Base-by-base conservation (phyloP, 2,329 filamentous ascomycete genomes). In the Diplodia scrobiculata region DNA sequence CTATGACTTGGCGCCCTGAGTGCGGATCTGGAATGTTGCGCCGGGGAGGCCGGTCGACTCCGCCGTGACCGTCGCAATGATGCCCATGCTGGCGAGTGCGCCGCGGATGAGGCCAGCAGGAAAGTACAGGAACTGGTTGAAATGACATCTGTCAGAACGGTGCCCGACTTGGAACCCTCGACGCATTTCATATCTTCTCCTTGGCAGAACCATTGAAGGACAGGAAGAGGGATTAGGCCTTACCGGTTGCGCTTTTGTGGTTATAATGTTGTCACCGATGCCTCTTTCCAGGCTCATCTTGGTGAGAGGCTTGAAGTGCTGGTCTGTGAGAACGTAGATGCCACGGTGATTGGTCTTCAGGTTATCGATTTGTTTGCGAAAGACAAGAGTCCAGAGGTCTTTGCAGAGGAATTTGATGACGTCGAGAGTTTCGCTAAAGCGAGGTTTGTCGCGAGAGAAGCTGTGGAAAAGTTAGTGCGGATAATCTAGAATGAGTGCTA, bases 341-440 rank as follows among this genome's bases (percentile, higher is more conserved):
- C 95, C 95, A 19, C 95, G 84, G 77, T 99, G 95, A 75, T 99
- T 99, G 9, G 95, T 99, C 80, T 99, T 99, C 54, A 99, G 84
- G 76, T 99, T 99, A 79, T 99, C 95, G 74, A 99, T 91, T 78
- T 98, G 96, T 80, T 99, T 99, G 76, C 91, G 86, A 79, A 97
- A 99, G 17, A 97, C 86, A 21, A 98, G 84, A 38, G 88, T 92
- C 95, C 95, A 99, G 52, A 99, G 84, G 77, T 99, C 95, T 82
- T 99, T 99, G 86, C 95, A 99, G 59, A 99, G 84, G 75, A 99
- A 98, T 78, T 99, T 99, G 77, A 99, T 99, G 59, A 93, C 90
- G 75, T 98, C 95, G 50, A 99, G 86, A 3, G 93, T 93, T 72
- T 97, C 92, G 68, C 89, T 91, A 75, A 97, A 96, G 58, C 92